A percentile compares a stretch with the other conserved stretches of the same genome.
phyloP scores from a whole-genome alignment of 2,329 filamentous ascomycete genomes.

The Trichophyton simii region DNA sequence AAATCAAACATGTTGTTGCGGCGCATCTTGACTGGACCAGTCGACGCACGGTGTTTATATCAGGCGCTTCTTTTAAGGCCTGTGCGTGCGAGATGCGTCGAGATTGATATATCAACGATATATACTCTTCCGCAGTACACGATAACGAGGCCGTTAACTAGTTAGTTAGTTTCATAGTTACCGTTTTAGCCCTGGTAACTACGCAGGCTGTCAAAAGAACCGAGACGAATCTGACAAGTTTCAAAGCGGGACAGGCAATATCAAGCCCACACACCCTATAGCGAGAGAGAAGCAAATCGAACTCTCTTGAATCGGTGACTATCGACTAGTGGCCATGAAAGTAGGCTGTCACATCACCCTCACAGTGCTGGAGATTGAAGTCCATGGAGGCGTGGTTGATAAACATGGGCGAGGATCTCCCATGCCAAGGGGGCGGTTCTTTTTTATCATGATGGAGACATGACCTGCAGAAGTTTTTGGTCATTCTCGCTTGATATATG shows the following conservation, averaged over 20 bases:
- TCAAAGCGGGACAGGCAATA: neutral
- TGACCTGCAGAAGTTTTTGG: neutral
- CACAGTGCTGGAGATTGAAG: neutral
- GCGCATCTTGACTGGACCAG: neutral
- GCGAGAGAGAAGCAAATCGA: neutral
- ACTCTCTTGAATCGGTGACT: neutral
- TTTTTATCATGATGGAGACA: neutral
- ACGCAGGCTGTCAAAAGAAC: neutral
- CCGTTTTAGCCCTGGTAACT: too few species aligned
- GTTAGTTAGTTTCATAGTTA: too few species aligned
- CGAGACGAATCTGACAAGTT: neutral
- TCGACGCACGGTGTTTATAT: neutral
- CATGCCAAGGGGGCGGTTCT: neutral
- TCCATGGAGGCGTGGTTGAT: neutral
- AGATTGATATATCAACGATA: neutral
- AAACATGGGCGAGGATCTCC: neutral
- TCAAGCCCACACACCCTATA: neutral
- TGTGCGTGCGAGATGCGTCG: neutral
- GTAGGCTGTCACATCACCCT: neutral
- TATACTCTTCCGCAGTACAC: neutral
- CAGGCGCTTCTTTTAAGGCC: neutral
- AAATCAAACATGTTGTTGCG: neutral
- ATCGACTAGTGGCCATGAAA: neutral
- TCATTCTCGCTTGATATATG: neutral
- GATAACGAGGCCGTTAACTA: neutral